Evolutionary conservation across 768 basidiomycete genomes (phyloP), one percentile per base, ranked within the genome.

Genomic region (Myochromella boudieri): DNA sequence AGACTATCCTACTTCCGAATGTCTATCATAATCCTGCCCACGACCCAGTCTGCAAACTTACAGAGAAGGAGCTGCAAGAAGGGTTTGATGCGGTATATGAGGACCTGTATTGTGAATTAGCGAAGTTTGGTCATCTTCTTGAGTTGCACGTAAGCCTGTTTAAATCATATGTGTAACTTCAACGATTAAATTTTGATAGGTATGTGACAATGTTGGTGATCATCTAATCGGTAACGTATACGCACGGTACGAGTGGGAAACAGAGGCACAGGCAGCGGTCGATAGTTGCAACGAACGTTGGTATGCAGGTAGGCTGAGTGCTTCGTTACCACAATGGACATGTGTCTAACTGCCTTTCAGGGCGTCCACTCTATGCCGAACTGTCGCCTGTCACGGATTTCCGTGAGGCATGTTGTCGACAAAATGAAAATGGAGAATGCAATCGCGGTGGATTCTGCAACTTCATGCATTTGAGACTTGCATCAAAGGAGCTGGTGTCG

Each of bases 131-230:
- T 3, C 89, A 98, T 69, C 76, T 99, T 47, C 70, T 97, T 39
- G 97, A 99, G 69, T 76, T 99, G 49, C 97, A 99, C 68, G 95
- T 89, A 60, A 63, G 85, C 74, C 27, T 12, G 41, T 17, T 10
- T 7, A 15, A 38, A 28, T 42, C 27, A 31, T 44, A 55, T 34
- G 43, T 32, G 39, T 18, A 29, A 18, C 29, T 28, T 28, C 14
- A 37, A 18, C 42, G 21, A 44, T 31, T 8, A 21, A 39, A n/a
- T n/a, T 44, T 39, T 44, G 27, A 44, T 33, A 90, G 87, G 87
- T 99, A 10, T 99, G 95, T 62, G 95, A 99, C 70, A 99, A 99
- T 61, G 95, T 99, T 26, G 97, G 97, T n/a, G 97, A 98, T 63
- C 95, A 99, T 63, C 75, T 98, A 20, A 91, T 95, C 59, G 95